Base-by-base conservation (phyloP, 306 rosid species). In the Vigna mungo region DNA sequence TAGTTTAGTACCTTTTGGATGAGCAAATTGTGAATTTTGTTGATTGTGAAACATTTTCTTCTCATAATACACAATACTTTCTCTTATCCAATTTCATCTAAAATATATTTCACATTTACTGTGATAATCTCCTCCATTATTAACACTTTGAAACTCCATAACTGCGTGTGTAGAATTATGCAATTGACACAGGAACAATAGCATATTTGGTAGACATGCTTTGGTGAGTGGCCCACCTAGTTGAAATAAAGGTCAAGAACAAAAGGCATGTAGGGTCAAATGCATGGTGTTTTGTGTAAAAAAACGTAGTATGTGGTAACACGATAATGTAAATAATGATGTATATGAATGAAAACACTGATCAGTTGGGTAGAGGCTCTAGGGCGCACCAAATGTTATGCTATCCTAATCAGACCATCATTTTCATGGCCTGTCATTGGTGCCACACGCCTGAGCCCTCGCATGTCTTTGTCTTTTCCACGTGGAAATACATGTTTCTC, bases 371-470 rank as follows among this genome's bases (percentile, higher is more conserved):
- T 86, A 68, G 67, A 68, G 51, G 61, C 65, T 75, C 74, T 84
- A 55, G 81, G 86, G 80, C 81, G 90, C 88, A 92, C 88, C 84
- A 85, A 44, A 62, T 47, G 68, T 51, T 64, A 65, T 92, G 95
- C 86, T 76, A 80, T 92, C 95, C 88, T 82, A 90, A 90, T 92
- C 93, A 84, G 89, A 90, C 87, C 85, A 85, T 72, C 88, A 89
- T 85, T 83, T 90, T 75, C 86, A 44, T 60, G 64, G 61, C 71
- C 52, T 84, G 10, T 87, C 86, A 80, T 88, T 90, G 96, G 88
- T 36, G 56, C 63, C 80, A 52, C 49, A 12, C 41, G 32, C 55
- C 51, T 16, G 51, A 49, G 67, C 67, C 85, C 80, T 78, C 66
- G 70, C 53, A 76, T 83, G 81, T 88, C 68, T 44, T 72, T 72